A percentile compares a stretch with the other conserved stretches of the same genome.
phyloP scores from a whole-genome alignment of 176 grass and related monocot genomes.

The Triticum turgidum region DNA sequence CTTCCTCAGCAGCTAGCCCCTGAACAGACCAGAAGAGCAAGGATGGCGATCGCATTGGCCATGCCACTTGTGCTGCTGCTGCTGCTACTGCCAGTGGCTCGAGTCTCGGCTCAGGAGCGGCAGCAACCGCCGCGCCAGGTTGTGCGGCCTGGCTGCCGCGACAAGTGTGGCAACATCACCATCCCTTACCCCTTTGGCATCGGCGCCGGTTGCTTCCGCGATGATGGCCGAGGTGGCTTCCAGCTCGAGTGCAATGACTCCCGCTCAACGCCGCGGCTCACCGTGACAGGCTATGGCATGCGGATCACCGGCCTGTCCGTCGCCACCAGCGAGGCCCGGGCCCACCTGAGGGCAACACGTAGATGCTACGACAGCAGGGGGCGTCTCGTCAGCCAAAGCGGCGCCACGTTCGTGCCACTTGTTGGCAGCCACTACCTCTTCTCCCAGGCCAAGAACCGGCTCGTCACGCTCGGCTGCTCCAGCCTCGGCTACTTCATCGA shows the following conservation, averaged over 20 bases:
- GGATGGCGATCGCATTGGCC: neutral
- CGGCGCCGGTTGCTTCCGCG: neutral
- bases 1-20: neutral
- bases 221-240: neutral
- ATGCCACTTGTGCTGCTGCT: neutral
- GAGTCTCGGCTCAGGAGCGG: neutral
- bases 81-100: neutral
- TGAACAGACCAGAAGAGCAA: neutral
- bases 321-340: neutral
- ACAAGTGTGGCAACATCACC: constrained; percentile 12
- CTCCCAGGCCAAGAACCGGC: constrained; percentile 30
- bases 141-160: neutral
- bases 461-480: constrained; percentile 41
- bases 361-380: neutral
- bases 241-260: neutral
- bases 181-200: constrained; percentile 4
- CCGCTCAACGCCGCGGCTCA: neutral
- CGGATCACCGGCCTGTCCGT: constrained; percentile 24
- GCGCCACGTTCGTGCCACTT: neutral
- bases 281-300: no score
- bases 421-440: neutral
- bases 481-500: constrained; percentile 35
- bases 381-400: neutral
- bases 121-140: neutral
- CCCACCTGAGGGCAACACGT: neutral